A percentile compares a stretch with the other conserved stretches of the same genome.
These are phyloP conservation scores for Thelephora ganbajun DNA, from an alignment of 768 basidiomycete genomes.

Conservation along the genomic window DNA sequence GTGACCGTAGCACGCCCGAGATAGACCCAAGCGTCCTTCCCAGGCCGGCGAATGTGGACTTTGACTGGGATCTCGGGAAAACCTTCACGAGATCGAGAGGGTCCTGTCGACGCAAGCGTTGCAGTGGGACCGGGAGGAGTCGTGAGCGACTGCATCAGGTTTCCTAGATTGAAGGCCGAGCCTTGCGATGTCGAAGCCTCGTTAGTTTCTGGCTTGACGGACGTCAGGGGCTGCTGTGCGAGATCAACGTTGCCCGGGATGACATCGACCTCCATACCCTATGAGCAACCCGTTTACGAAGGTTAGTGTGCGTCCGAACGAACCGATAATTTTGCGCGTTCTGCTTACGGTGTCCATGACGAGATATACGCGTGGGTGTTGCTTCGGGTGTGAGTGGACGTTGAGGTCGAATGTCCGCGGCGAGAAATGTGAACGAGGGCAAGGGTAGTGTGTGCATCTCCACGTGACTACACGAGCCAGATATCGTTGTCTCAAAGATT, in stretches of 20 bases:
- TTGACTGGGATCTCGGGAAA: slow-evolving; percentile 76
- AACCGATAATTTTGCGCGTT: too few relatives aligned
- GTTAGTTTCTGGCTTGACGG: background rate
- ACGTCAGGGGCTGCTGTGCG: background rate
- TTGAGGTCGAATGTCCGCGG: too few relatives aligned
- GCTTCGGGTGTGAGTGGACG: too few relatives aligned
- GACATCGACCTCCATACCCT: background rate
- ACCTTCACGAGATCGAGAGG: slow-evolving; percentile 26
- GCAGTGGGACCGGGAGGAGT: background rate
- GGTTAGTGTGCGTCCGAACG: too few relatives aligned
- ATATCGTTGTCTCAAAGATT: too few relatives aligned
- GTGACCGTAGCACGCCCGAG: slow-evolving; percentile 66
- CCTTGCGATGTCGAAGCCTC: background rate
- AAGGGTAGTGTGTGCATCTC: too few relatives aligned
- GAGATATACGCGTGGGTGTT: too few relatives aligned
- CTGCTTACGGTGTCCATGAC: too few relatives aligned
- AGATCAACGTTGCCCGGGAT: background rate
- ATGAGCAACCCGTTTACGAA: background rate
- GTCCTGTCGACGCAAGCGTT: slow-evolving; percentile 7
- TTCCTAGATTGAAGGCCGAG: background rate
- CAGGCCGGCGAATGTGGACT: slow-evolving; percentile 70
- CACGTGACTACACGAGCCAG: too few relatives aligned
- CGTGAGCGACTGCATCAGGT: background rate
- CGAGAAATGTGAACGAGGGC: too few relatives aligned
- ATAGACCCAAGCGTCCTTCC: slow-evolving; percentile 71